These are phyloP conservation scores for Leucosporidium creatinivorum DNA, from an alignment of 768 basidiomycete genomes.

Conservation along the genomic window DNA sequence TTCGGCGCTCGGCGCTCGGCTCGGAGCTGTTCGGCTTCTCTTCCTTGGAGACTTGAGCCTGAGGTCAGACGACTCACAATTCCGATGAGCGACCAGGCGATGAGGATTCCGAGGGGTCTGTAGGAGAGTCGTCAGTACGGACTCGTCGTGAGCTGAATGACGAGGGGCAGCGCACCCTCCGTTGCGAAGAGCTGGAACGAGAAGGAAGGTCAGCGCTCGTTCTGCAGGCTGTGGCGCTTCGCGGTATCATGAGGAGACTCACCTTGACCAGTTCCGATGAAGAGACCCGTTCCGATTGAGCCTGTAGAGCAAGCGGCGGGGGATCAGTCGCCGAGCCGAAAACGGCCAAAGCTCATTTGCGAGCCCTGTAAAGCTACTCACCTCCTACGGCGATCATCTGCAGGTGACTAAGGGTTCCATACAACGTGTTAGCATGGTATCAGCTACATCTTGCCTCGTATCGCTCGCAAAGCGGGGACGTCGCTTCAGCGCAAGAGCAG, in stretches of 20 bases:
- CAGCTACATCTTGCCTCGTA: neutral
- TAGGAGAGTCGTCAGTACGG: too few species aligned
- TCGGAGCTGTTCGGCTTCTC: too few species aligned
- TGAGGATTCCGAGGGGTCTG: constrained; percentile 27
- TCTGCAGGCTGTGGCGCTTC: too few species aligned
- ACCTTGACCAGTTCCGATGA: constrained; percentile 5
- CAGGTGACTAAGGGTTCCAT: constrained; percentile 28
- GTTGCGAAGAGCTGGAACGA: neutral
- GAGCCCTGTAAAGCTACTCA: too few species aligned
- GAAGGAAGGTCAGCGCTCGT: neutral
- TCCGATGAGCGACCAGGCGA: constrained; percentile 34
- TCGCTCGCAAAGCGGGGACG: too few species aligned
- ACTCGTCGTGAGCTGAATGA: neutral
- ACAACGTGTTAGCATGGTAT: too few species aligned
- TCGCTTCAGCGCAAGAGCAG: neutral
- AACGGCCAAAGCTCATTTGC: too few species aligned
- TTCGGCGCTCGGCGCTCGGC: too few species aligned
- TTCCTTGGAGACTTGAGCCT: too few species aligned
- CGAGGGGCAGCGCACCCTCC: constrained; percentile 20
- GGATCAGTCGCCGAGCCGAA: too few species aligned
- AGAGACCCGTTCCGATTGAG: constrained; percentile 38
- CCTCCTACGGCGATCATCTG: constrained; percentile 36
- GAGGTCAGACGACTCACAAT: constrained; percentile 1
- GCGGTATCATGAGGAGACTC: too few species aligned
- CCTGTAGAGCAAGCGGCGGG: too few species aligned